phyloP scores from a whole-genome alignment of 441 rosid species.

The Aleurites moluccanus region DNA sequence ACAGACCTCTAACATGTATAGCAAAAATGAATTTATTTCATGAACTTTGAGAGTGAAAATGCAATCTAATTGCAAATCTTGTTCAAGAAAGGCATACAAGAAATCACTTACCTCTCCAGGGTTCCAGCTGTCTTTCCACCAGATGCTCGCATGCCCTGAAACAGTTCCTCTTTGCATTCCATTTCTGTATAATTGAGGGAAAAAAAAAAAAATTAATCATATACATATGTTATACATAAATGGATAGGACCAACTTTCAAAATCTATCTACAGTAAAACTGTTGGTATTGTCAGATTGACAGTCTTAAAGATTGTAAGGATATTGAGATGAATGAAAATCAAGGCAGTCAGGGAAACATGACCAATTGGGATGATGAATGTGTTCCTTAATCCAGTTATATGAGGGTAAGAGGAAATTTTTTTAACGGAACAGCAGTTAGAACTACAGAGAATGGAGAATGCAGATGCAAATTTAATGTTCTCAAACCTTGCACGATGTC shows the following conservation, averaged over 20 bases:
- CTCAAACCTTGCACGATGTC: neutral
- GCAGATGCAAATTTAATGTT: neutral
- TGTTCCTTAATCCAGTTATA: neutral
- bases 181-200: slow-evolving; percentile 38
- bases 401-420: neutral
- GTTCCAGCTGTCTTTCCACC: slow-evolving; percentile 81
- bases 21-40: neutral
- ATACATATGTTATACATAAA: neutral
- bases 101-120: slow-evolving; percentile 73
- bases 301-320: neutral
- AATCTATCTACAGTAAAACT: neutral
- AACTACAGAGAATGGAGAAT: neutral
- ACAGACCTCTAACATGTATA: neutral
- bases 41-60: neutral
- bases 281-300: neutral
- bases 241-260: neutral
- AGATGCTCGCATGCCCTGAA: slow-evolving; percentile 56
- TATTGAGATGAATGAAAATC: neutral
- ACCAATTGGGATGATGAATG: neutral
- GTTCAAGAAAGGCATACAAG: neutral
- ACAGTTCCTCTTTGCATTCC: slow-evolving; percentile 33
- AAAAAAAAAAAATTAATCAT: neutral
- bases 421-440: neutral
- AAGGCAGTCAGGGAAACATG: neutral
- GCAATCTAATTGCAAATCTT: neutral